Base-by-base conservation (phyloP, 73 alveolate genomes). In the Paramecium biaurelia region DNA sequence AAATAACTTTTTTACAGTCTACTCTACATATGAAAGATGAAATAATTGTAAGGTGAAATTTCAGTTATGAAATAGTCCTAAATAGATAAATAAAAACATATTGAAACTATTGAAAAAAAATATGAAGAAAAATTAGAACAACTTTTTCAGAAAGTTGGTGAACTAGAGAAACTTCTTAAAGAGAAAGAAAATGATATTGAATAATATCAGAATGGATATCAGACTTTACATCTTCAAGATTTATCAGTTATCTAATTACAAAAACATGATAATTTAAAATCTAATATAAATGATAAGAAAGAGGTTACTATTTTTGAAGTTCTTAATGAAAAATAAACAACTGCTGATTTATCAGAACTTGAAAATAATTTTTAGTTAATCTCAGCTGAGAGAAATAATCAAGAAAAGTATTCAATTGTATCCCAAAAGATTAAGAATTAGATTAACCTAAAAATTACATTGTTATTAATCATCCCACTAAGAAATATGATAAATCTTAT, bases 171-270 rank as follows among this genome's bases (percentile, higher is more conserved):
- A 23, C 56, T 42, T 21, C 28, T 79, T 0, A 79, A 79, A 43
- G 90, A 79, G n/a, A 79, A 79, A 79, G 90, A 79, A 41, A 79
- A 79, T 47, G 90, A 79, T 79, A 23, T 79, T 11, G 90, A 79
- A 24, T 79, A 43, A 47, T 79, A 43, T 26, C 47, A 53, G 28
- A 79, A 79, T 79, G 90, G 90, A 18, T 43, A 79, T 79, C 47
- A 79, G 26, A 79, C 76, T 23, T 63, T 79, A 18, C 90, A 79
- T 43, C 56, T 79, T 9, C 32, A 79, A 47, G 90, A 79, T 45
- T 14, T 79, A 23, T 79, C 90, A 8, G 90, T 42, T 21, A 79
- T 79, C 0, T 79, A 76, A 4, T 15, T 43, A 10, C 32, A 72
- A 34, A 72, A 72, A 23, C 20, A 79, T 24, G 49, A 79, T 20